Evolutionary conservation across 1,139 yeast genomes (phyloP).

Genomic region (Debaryomyces singareniensis): DNA sequence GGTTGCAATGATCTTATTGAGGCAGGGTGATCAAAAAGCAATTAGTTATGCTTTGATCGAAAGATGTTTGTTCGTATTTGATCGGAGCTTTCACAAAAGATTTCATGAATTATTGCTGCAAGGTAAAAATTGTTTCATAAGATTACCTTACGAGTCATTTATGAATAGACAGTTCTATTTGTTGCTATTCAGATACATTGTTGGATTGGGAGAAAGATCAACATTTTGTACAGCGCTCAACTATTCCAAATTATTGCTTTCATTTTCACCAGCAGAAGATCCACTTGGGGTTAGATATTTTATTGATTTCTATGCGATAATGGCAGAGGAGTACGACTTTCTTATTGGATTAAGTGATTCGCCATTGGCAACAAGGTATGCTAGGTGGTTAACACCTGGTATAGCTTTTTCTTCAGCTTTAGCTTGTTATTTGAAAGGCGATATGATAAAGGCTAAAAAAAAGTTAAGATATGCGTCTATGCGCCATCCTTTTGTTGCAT

Average conservation of each 20-base stretch:
- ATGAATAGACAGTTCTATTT: constrained; percentile 75
- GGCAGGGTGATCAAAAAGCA: constrained; percentile 71
- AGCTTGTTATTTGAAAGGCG: constrained; percentile 44
- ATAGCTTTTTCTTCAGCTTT: constrained; percentile 61
- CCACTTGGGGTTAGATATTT: constrained; percentile 81
- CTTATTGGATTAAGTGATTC: constrained; percentile 50
- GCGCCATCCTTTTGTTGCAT: constrained; percentile 56
- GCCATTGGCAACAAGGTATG: constrained; percentile 50
- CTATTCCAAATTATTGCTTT: constrained; percentile 63
- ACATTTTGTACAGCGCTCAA: constrained; percentile 71
- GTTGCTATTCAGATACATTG: constrained; percentile 66
- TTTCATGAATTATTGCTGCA: constrained; percentile 41
- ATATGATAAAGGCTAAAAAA: constrained; percentile 36
- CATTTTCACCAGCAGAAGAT: constrained; percentile 73
- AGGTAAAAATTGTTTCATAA: constrained; percentile 52
- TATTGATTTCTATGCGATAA: constrained; percentile 71
- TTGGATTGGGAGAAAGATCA: constrained; percentile 68
- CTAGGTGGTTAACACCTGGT: constrained; percentile 70
- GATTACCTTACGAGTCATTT: constrained; percentile 72
- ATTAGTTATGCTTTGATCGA: constrained; percentile 69
- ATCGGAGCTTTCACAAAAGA: constrained; percentile 42
- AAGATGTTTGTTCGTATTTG: constrained; percentile 72
- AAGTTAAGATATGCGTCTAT: constrained; percentile 46
- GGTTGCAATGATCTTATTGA: constrained; percentile 64
- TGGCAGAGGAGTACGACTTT: constrained; percentile 61